These are phyloP conservation scores for Malus hybrid DNA, from an alignment of 331 rosid species.

Conservation along the genomic window DNA sequence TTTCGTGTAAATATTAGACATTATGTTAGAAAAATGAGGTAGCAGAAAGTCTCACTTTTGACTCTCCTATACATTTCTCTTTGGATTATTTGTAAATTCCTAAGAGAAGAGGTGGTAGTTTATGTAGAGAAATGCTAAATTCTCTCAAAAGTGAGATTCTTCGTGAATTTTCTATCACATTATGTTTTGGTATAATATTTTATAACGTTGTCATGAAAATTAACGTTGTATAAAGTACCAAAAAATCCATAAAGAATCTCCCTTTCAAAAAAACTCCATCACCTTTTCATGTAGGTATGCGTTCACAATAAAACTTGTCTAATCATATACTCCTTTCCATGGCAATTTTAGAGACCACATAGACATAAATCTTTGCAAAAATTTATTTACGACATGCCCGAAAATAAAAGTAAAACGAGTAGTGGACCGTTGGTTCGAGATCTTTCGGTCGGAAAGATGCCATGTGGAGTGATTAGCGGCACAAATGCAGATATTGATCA, in stretches of 20 bases:
- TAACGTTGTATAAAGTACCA: accelerated
- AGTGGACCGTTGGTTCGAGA: constrained; percentile 1
- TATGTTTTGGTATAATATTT: too few relatives aligned
- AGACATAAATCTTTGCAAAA: too few relatives aligned
- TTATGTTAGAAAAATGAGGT: too few relatives aligned
- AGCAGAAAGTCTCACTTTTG: too few relatives aligned
- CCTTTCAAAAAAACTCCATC: too few relatives aligned
- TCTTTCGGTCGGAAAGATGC: constrained; percentile 24
- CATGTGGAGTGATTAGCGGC: constrained; percentile 50
- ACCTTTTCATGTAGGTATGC: constrained; percentile 5
- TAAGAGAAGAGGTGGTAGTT: constrained; percentile 27
- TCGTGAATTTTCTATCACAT: accelerated
- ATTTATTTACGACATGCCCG: too few relatives aligned
- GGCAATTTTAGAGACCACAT: constrained; percentile 1
- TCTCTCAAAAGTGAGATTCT: accelerated
- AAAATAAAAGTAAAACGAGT: background rate
- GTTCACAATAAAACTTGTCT: constrained; percentile 35
- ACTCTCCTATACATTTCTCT: too few relatives aligned
- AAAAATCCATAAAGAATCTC: accelerated
- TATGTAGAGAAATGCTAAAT: too few relatives aligned
- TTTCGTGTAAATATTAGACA: too few relatives aligned
- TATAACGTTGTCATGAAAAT: too few relatives aligned
- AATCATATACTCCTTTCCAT: constrained; percentile 25
- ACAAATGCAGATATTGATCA: constrained; percentile 19
- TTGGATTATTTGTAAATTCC: constrained; percentile 69